These are phyloP conservation scores for Botrytis fragariae DNA, from an alignment of 2,329 filamentous ascomycete species.

Conservation along the genomic window DNA sequence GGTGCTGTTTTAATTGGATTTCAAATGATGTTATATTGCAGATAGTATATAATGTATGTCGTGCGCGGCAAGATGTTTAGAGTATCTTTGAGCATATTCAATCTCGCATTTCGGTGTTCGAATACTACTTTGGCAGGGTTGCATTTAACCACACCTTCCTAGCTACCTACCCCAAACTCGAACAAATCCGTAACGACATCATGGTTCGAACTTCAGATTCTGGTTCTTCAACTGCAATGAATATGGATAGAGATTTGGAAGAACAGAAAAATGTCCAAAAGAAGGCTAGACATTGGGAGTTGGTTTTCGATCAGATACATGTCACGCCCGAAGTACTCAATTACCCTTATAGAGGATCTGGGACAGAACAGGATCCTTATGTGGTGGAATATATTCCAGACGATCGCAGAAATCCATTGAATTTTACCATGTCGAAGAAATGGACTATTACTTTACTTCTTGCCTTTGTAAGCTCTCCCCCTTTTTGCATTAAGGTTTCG, in stretches of 20 bases:
- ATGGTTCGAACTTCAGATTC: slow-evolving; percentile 19
- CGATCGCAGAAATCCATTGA: slow-evolving; percentile 45
- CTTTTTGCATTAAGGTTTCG: neutral
- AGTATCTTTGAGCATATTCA: neutral
- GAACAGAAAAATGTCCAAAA: slow-evolving; percentile 25
- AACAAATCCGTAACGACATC: slow-evolving; percentile 3
- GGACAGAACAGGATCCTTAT: slow-evolving; percentile 44
- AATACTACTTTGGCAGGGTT: neutral
- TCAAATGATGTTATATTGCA: neutral
- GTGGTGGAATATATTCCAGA: slow-evolving; percentile 44
- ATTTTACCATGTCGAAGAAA: slow-evolving; percentile 39
- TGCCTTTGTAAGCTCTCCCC: slow-evolving; percentile 42
- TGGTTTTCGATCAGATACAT: slow-evolving; percentile 46
- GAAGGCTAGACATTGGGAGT: slow-evolving; percentile 39
- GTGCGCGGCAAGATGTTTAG: neutral
- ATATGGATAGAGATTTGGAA: slow-evolving; percentile 26
- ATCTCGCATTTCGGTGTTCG: neutral
- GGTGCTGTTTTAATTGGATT: neutral
- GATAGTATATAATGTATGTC: neutral
- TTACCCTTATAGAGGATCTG: slow-evolving; percentile 42
- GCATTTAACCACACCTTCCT: neutral
- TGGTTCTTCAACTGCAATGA: slow-evolving; percentile 22
- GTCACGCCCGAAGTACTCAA: slow-evolving; percentile 47
- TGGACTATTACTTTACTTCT: slow-evolving; percentile 43
- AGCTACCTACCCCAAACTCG: neutral